Evolutionary conservation across 768 basidiomycete genomes (phyloP).

Genomic region (Sutorius australiensis): DNA sequence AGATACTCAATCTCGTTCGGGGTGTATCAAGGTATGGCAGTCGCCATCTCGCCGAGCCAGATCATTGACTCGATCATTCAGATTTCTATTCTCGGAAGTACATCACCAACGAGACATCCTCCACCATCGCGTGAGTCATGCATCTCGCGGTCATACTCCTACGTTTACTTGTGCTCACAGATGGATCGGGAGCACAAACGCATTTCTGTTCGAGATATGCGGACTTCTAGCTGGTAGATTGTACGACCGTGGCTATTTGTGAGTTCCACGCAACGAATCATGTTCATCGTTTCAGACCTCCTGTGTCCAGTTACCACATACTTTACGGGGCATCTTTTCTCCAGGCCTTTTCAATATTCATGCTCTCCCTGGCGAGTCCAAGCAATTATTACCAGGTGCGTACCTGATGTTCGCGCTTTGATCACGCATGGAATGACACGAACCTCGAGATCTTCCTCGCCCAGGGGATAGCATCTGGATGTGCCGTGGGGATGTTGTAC

Average conservation of each 20-base stretch:
- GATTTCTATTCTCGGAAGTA: constrained; percentile 40
- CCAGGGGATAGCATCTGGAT: constrained; percentile 48
- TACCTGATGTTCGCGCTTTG: neutral
- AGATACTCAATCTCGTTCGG: constrained; percentile 40
- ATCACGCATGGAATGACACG: neutral
- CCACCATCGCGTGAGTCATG: constrained; percentile 37
- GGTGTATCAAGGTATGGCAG: constrained; percentile 39
- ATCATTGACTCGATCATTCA: constrained; percentile 6
- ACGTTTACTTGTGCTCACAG: constrained; percentile 14
- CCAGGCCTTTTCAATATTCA: constrained; percentile 36
- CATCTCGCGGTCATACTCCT: neutral
- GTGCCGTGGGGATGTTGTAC: constrained; percentile 47
- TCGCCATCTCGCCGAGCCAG: neutral
- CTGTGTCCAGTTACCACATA: constrained; percentile 20
- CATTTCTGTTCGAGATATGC: constrained; percentile 42
- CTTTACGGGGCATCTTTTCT: constrained; percentile 29
- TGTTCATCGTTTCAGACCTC: neutral
- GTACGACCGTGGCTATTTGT: constrained; percentile 55
- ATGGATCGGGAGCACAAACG: constrained; percentile 49
- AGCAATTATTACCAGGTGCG: constrained; percentile 42
- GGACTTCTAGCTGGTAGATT: constrained; percentile 45
- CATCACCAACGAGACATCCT: constrained; percentile 35
- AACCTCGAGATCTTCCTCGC: constrained; percentile 45
- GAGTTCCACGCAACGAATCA: constrained; percentile 9
- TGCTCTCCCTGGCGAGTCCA: constrained; percentile 44